A percentile compares a stretch with the other conserved stretches of the same genome.
Conservation (phyloP, 306 rosid species). For the Fagus sylvatica region DNA sequence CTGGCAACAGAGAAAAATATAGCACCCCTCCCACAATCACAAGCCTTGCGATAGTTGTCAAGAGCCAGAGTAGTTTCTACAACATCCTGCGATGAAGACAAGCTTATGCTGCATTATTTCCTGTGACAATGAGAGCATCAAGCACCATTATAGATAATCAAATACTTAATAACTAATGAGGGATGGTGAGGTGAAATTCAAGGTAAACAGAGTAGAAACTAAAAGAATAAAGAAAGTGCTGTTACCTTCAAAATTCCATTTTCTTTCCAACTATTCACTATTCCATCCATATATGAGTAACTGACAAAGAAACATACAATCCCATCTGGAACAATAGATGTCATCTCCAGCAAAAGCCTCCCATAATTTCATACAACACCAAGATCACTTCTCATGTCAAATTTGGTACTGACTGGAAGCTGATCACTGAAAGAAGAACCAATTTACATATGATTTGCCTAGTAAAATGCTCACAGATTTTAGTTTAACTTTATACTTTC, state of each 20-base stretch:
- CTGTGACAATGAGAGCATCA: constrained; percentile 41
- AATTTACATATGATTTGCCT: constrained; percentile 12
- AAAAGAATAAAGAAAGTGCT: constrained; percentile 15
- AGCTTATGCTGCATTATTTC: constrained; percentile 98
- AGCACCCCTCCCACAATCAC: constrained; percentile 99
- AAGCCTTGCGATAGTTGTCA: constrained; percentile 92
- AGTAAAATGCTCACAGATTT: constrained; percentile 3
- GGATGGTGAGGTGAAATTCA: neutral
- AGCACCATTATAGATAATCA: constrained; percentile 20
- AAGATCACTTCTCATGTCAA: no score
- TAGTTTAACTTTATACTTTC: constrained; percentile 24
- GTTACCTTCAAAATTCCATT: constrained; percentile 83
- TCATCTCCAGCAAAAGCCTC: no score
- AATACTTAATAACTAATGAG: neutral
- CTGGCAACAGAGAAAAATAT: constrained; percentile 95
- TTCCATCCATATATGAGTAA: constrained; percentile 17
- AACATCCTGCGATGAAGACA: constrained; percentile 85
- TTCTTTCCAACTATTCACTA: constrained; percentile 92
- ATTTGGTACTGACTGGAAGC: no score
- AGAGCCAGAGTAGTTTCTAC: constrained; percentile 97
- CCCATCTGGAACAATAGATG: no score
- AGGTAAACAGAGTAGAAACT: neutral
- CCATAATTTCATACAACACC: no score
- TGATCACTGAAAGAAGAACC: constrained; percentile 36
- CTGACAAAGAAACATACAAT: no score